Base-by-base conservation (phyloP, 2,329 filamentous ascomycete species). In the Volutella citrinella region DNA sequence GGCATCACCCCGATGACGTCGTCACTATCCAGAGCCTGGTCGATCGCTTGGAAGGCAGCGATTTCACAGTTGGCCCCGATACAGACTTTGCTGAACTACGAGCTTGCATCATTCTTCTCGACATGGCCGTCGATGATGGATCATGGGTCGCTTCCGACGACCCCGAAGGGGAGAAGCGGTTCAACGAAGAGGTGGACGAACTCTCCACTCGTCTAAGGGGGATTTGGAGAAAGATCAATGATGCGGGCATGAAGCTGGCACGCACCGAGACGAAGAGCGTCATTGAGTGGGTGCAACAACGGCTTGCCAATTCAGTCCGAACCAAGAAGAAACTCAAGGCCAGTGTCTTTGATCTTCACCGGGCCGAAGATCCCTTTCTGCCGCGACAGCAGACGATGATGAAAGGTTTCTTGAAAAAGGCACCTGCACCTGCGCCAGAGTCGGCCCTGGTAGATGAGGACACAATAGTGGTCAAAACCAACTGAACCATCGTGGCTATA, bases 251-350 rank as follows among this genome's bases (percentile, higher is more conserved):
- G 27, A 79, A 79, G 15, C 69, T 93, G 38, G 74, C 76, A 12
- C 76, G 85, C 19, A 84, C 86, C 19, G 80, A 94, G 52, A 80
- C 85, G 10, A 95, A 95, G 61, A 80, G 80, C 34, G 72, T 74
- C 10, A 69, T 95, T 23, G 84, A 94, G 50, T 74, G 80, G 37
- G 65, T 95, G n/a, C 74, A 82, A 38, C 80, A 85, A 51, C 78
- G 90, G 35, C 68, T 96, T 11, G 64, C 80, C 28, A 80, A 84
- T 55, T 74, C 78, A 4, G 81, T 91, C 29, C 73, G 88, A 30
- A 85, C 84, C 10, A 76, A 74, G 46, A 70, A 68, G 27, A 72
- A 66, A 30, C 68, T 68, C 10, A 78, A 72, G 51, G 68, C 66
- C 38, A 72, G 65, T 45, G 68, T 78, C 5, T 78, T 74, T 45